Evolutionary conservation across 306 rosid genomes (phyloP).

Genomic region (Rubus parviflorus): DNA sequence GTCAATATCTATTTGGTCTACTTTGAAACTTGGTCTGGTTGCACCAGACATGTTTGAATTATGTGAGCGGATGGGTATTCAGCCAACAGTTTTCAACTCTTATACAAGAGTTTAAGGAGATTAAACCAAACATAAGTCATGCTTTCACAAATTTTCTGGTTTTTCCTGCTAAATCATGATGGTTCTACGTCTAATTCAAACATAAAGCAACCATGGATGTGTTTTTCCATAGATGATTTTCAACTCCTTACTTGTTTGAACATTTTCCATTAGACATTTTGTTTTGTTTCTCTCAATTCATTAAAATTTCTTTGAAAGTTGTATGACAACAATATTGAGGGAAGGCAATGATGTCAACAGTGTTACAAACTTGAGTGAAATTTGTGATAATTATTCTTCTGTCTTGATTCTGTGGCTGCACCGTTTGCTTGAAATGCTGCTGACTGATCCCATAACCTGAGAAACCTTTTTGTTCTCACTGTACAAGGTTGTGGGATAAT

Average conservation of each 20-base stretch:
- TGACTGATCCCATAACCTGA: slow-evolving; percentile 61
- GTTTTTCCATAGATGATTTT: background rate
- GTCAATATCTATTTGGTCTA: background rate
- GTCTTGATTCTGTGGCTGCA: slow-evolving; percentile 55
- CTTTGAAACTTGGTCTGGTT: background rate
- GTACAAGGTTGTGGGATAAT: slow-evolving; percentile 72
- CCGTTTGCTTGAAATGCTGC: slow-evolving; percentile 62
- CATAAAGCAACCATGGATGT: background rate
- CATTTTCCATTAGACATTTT: background rate
- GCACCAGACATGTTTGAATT: background rate
- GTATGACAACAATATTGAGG: background rate
- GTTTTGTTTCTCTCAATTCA: background rate
- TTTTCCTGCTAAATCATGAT: background rate
- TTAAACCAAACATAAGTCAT: background rate
- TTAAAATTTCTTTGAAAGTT: background rate
- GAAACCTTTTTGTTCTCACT: slow-evolving; percentile 70
- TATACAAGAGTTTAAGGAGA: background rate
- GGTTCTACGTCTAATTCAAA: background rate
- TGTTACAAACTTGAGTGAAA: slow-evolving; percentile 52
- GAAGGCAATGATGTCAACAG: background rate
- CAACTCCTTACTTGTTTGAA: background rate
- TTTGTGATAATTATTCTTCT: slow-evolving; percentile 58
- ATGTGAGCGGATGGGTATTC: background rate
- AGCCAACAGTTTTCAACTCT: background rate
- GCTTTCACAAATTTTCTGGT: background rate